Evolutionary conservation across 1,139 yeast species (phyloP), one percentile per base, ranked within the genome.

Genomic region (Spencermartinsiella ligniputridi): DNA sequence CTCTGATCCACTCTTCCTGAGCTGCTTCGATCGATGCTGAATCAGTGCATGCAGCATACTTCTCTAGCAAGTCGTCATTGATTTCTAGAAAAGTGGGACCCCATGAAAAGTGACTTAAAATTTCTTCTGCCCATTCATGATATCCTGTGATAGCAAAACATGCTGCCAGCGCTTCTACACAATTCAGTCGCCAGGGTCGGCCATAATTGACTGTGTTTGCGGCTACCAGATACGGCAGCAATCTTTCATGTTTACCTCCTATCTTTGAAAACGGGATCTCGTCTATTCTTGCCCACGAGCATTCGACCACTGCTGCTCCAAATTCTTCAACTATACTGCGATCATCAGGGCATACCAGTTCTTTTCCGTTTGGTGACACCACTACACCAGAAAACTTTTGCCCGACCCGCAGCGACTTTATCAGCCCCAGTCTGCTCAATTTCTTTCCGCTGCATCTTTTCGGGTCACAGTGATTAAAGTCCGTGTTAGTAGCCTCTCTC

Each of bases 201-300:
- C 99, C 99, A 58, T 94, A 94, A 63, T 92, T 92, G 9, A 94
- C 97, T 16, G 96, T 95, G 61, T 92, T 92, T 0, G 97, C 96
- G 2, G 98, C 98, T 3, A 92, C 94, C 47, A 92, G 69, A 58
- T 90, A 92, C 0, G 98, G 98, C 49, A 92, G 68, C 18, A 92
- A 69, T 42, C 98, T 71, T 60, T 92, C 97, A 58, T 88, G 75
- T 51, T 78, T 81, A 2, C 98, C 98, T 2, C 98, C 97, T 49
- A 92, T 90, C 60, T 85, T 87, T 51, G 74, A 70, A 64, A 92
- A 92, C 1, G 98, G 98, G n/a, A 92, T 81, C 62, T 92, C 98
- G 46, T 89, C 96, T 18, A 94, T 64, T 50, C 97, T 71, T 0
- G 98, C 98, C 99, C 99, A 92, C 1, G 97, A 89, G 66, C 97